These are phyloP conservation scores for Oryza nivara DNA, from an alignment of 176 grass and related monocot species.

Conservation along the genomic window DNA sequence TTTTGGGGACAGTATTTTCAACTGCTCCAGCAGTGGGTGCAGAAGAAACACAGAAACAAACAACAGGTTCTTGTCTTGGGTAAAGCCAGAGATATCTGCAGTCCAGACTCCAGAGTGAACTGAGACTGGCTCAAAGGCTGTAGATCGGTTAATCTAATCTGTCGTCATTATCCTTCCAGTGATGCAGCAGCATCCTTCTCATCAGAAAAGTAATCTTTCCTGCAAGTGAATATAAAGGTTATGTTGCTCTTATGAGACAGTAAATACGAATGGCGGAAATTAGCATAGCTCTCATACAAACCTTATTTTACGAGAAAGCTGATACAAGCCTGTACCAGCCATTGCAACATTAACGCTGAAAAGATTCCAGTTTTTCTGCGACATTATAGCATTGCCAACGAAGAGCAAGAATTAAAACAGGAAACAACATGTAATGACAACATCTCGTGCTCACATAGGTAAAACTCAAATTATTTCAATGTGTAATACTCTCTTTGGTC, in stretches of 20 bases:
- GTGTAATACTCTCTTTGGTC: background rate
- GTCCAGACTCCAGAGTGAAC: background rate
- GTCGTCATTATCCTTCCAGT: constrained; percentile 48
- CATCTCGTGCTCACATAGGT: background rate
- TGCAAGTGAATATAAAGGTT: constrained; percentile 34
- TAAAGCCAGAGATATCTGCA: background rate
- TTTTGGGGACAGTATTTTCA: background rate
- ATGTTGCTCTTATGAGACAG: constrained; percentile 22
- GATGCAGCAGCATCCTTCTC: constrained; percentile 46
- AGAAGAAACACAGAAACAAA: background rate
- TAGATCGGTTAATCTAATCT: background rate
- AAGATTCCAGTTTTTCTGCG: constrained; percentile 89
- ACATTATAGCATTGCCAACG: constrained; percentile 21
- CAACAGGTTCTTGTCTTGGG: background rate
- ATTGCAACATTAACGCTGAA: constrained; percentile 76
- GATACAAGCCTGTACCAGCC: constrained; percentile 77
- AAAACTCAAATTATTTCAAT: background rate
- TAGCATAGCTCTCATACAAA: constrained; percentile 38
- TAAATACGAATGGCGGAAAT: background rate
- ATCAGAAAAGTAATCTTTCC: constrained; percentile 71
- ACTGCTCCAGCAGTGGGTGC: background rate
- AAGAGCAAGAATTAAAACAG: background rate
- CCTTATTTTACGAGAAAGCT: constrained; percentile 84
- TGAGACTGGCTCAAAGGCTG: background rate
- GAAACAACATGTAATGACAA: background rate